These are phyloP conservation scores for Trypanosoma cruzi DNA, from an alignment of 208 protist genomes.

Conservation along the genomic window DNA sequence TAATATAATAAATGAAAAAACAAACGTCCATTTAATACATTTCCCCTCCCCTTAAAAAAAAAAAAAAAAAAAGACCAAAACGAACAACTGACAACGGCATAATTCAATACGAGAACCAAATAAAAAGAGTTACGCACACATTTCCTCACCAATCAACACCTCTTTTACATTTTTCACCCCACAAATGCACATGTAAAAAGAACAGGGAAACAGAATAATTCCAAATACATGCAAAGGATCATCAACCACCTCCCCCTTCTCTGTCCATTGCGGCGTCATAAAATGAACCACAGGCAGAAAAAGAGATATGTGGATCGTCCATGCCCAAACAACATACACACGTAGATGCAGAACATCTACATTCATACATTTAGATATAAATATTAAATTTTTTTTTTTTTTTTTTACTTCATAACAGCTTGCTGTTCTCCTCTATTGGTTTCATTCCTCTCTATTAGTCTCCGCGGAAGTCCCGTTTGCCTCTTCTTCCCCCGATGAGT, in stretches of 20 bases:
- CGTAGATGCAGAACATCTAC: conserved; percentile 10
- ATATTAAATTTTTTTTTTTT: background rate
- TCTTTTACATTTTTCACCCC: background rate
- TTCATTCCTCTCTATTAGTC: background rate
- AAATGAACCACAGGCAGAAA: background rate
- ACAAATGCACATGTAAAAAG: background rate
- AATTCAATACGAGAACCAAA: background rate
- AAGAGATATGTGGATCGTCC: background rate
- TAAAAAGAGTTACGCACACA: background rate
- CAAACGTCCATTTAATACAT: background rate
- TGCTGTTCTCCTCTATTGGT: background rate
- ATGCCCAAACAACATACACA: background rate
- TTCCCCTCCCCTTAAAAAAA: background rate
- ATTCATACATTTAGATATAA: conserved; percentile 14
- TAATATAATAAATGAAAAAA: conserved; percentile 9
- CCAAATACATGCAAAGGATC: background rate
- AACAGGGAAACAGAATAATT: background rate
- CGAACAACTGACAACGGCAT: background rate
- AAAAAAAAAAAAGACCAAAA: conserved; percentile 1
- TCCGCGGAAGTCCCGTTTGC: background rate
- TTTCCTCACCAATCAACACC: background rate
- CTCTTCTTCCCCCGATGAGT: background rate
- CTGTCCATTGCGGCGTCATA: background rate
- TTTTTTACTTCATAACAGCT: too few relatives aligned
- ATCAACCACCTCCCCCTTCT: background rate